A percentile compares a stretch with the other conserved stretches of the same genome.
Evolutionary conservation across 2,329 filamentous ascomycete genomes (phyloP).

Genomic region (Coniochaeta sp.): DNA sequence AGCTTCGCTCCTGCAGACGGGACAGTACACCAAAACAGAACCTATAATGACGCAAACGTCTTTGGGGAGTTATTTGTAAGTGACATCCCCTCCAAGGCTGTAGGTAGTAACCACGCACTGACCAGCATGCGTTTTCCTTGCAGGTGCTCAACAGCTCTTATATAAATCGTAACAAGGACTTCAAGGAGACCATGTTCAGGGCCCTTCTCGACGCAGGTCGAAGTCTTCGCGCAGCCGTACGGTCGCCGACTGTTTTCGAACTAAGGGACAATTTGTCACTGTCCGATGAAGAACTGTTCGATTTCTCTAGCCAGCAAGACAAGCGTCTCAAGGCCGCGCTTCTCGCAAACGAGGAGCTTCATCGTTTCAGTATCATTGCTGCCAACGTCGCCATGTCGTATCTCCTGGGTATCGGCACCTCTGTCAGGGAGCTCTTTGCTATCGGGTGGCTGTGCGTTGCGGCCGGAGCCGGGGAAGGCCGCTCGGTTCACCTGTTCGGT

Average conservation of each 20-base stretch:
- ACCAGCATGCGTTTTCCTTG: too few species aligned
- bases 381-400: not conserved
- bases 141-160: not conserved
- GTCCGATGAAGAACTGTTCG: not conserved
- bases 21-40: not conserved
- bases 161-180: not conserved
- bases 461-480: not conserved
- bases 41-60: not conserved
- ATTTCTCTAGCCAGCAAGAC: not conserved
- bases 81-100: not conserved
- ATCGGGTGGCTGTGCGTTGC: not conserved
- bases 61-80: not conserved
- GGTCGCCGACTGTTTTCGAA: not conserved
- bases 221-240: not conserved
- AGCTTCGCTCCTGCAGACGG: not conserved
- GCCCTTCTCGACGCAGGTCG: not conserved
- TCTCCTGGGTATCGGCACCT: not conserved
- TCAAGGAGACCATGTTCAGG: not conserved
- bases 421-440: not conserved
- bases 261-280: not conserved
- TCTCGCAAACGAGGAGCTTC: not conserved
- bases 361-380: not conserved
- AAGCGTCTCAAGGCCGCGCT: not conserved
- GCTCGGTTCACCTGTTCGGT: not conserved
- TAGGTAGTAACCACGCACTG: too few species aligned